phyloP scores from a whole-genome alignment of 768 basidiomycete genomes.

The Pholiota molesta region DNA sequence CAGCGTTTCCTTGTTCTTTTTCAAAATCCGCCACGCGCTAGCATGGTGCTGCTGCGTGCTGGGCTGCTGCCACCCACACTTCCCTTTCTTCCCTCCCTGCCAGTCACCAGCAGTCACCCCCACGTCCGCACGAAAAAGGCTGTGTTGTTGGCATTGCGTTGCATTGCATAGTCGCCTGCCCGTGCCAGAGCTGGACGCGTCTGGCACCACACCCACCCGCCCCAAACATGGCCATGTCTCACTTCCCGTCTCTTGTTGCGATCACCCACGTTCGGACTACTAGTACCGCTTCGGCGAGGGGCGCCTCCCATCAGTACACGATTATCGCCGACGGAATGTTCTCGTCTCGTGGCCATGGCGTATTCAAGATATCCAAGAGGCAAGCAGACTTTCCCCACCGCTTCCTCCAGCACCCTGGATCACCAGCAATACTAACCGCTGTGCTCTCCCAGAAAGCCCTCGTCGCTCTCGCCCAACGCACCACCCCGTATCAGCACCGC shows the following conservation, averaged over 20 bases:
- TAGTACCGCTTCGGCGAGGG: background rate
- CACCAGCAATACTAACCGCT: no score
- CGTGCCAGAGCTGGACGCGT: background rate
- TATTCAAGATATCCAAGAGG: background rate
- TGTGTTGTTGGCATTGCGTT: no score
- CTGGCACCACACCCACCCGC: background rate
- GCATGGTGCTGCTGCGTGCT: background rate
- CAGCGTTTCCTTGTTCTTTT: background rate
- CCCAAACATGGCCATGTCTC: background rate
- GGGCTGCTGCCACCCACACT: background rate
- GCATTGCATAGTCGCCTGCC: no score
- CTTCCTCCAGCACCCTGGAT: no score
- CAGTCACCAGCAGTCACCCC: no score
- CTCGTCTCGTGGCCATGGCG: background rate
- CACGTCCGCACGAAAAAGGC: background rate
- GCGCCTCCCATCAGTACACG: background rate
- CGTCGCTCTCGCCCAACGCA: background rate
- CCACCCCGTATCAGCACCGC: no score
- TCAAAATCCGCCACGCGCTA: background rate
- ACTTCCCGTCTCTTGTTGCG: background rate
- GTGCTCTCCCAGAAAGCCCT: background rate
- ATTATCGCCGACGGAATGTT: background rate
- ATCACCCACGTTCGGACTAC: background rate
- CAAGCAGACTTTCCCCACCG: no score
- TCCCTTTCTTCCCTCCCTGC: no score